Evolutionary conservation across 805 yeast genomes (phyloP), one percentile per base, ranked within the genome.

Genomic region (Yueomyces sp.): DNA sequence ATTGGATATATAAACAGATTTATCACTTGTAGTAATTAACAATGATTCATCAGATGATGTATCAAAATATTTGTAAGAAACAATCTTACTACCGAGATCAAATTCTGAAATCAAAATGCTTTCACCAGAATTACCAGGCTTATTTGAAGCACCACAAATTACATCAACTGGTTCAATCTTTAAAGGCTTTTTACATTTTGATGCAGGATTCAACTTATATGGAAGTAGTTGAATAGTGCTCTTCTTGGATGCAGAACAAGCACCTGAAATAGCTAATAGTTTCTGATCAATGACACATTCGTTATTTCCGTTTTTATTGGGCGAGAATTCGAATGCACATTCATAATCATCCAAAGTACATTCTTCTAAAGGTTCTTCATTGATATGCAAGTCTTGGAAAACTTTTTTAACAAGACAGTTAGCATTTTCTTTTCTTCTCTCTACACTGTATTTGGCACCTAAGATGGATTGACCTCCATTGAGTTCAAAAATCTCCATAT

Each of bases 261-360:
- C 43, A 0, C 51, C 57, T 8, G 57, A 48, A 3, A 49, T 36
- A 6, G 46, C 40, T 26, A 57, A 27, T 9, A 54, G 44, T 9
- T 47, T 41, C 28, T 42, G 48, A 42, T 60, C 69, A 2, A 68
- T 64, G 6, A 68, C 70, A 66, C 94, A 85, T 2, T 60, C 56
- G 2, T 72, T 73, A 19, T 62, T 52, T 0, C 51, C 44, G 19
- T 19, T 19, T 19, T 19, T 19, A 42, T 59, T 52, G 27, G 51
- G 63, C 6, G 53, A 50, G 50, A 73, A 77, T 26, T 79, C 81
- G 39, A 61, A 67, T 2, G 72, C 69, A 62, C 95, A 85, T 54
- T 85, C 94, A 48, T 72, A 79, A 56, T 86, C 95, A 4, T 54
- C 50, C n/a, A 64, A 70, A 0, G 75, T 61, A 65, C 95, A 85